phyloP scores from a whole-genome alignment of 305 asterid species.

The Fraxinus paxiana region DNA sequence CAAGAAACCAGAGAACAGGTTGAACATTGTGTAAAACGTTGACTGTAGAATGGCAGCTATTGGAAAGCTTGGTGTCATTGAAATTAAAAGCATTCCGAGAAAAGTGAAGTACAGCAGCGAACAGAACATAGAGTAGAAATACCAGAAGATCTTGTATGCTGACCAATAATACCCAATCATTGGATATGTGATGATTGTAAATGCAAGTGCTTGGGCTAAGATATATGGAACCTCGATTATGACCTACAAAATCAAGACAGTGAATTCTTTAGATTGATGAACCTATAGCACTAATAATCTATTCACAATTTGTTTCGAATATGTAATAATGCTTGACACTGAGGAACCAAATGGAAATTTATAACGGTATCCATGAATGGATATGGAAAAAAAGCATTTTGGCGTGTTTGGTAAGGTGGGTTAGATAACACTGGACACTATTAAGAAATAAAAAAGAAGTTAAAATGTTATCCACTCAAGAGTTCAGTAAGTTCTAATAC shows the following conservation, averaged over 20 bases:
- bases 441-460: not conserved
- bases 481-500: not conserved
- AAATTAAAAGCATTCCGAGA: constrained; percentile 54
- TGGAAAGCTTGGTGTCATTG: constrained; percentile 56
- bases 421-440: not conserved
- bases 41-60: constrained; percentile 58
- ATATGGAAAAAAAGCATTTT: not conserved
- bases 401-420: not conserved
- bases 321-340: not conserved
- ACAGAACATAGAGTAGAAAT: constrained; percentile 49
- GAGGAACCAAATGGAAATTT: not conserved
- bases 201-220: constrained; percentile 39
- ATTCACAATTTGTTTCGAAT: not conserved
- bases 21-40: constrained; percentile 39
- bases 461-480: not conserved
- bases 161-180: constrained; percentile 60
- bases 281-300: not conserved
- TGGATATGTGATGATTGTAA: constrained; percentile 53
- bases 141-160: constrained; percentile 52
- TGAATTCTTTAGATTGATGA: not conserved
- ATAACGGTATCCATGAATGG: not conserved
- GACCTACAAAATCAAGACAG: constrained; percentile 34
- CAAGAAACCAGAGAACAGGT: constrained; percentile 50
- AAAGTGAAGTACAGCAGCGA: constrained; percentile 53
- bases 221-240: constrained; percentile 53